Percentiles rank a stretch among this genome's conserved stretches.
Conservation (phyloP, 768 basidiomycete genomes). For the Phanerodontia chrysosporium region DNA sequence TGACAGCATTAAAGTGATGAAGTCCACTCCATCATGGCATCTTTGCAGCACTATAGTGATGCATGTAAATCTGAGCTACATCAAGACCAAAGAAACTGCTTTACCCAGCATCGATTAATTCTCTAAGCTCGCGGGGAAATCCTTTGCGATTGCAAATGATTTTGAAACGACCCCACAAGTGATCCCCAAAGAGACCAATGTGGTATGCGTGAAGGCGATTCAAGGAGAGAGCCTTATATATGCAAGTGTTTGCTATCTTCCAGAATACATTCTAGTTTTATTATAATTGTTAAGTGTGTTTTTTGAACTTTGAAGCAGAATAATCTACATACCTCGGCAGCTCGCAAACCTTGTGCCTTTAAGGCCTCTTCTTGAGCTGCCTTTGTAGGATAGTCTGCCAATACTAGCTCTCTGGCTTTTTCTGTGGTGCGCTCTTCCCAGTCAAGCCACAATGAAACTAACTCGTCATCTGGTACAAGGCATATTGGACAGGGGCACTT, state of each 20-base stretch:
- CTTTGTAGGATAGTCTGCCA: too few relatives aligned
- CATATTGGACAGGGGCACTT: conserved; percentile 20
- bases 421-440: too few relatives aligned
- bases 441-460: not conserved
- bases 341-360: conserved; percentile 18
- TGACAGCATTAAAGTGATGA: not conserved
- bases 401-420: too few relatives aligned
- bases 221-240: conserved; percentile 31
- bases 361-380: conserved; percentile 10
- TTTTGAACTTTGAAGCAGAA: too few relatives aligned
- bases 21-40: not conserved
- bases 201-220: conserved; percentile 7
- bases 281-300: too few relatives aligned
- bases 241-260: conserved; percentile 30
- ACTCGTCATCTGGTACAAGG: conserved; percentile 9
- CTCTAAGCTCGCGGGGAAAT: too few relatives aligned
- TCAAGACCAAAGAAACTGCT: too few relatives aligned
- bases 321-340: conserved; percentile 13
- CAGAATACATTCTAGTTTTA: conserved; percentile 37
- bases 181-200: not conserved
- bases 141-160: not conserved
- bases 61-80: too few relatives aligned
- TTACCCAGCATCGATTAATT: not conserved
- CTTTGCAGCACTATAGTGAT: not conserved
- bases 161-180: not conserved